These are phyloP conservation scores for Candida ulmi DNA, from an alignment of 805 yeast species.

Conservation along the genomic window DNA sequence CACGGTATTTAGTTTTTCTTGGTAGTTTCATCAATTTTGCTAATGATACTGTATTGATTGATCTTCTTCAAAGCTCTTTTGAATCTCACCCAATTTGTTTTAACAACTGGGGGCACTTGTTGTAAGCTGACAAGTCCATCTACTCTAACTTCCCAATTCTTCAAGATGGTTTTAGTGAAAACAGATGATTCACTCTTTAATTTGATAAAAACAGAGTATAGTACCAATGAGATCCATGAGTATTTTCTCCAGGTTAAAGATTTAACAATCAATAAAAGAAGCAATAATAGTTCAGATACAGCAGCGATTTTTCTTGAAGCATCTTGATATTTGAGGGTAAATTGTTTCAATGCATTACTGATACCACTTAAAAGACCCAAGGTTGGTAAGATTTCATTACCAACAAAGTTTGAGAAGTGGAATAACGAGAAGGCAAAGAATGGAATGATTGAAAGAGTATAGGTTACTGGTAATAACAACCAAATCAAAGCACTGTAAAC, in stretches of 20 bases:
- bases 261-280: constrained; percentile 41
- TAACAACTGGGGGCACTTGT: constrained; percentile 43
- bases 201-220: constrained; percentile 62
- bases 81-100: constrained; percentile 42
- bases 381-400: constrained; percentile 62
- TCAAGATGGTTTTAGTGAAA: constrained; percentile 63
- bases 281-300: constrained; percentile 43
- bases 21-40: not conserved
- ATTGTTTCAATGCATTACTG: constrained; percentile 30
- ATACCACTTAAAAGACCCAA: constrained; percentile 26
- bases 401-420: constrained; percentile 71
- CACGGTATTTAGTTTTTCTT: not conserved
- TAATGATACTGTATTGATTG: not conserved
- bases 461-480: constrained; percentile 50
- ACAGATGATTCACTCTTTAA: constrained; percentile 71
- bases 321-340: constrained; percentile 53
- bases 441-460: constrained; percentile 60
- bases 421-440: constrained; percentile 73
- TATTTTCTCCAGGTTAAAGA: constrained; percentile 54
- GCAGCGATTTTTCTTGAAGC: constrained; percentile 55
- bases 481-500: constrained; percentile 49
- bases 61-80: constrained; percentile 28
- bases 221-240: constrained; percentile 53
- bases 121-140: constrained; percentile 54
- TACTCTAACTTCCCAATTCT: constrained; percentile 60